phyloP scores from a whole-genome alignment of 2,329 filamentous ascomycete genomes.

The Penicillium sp. region DNA sequence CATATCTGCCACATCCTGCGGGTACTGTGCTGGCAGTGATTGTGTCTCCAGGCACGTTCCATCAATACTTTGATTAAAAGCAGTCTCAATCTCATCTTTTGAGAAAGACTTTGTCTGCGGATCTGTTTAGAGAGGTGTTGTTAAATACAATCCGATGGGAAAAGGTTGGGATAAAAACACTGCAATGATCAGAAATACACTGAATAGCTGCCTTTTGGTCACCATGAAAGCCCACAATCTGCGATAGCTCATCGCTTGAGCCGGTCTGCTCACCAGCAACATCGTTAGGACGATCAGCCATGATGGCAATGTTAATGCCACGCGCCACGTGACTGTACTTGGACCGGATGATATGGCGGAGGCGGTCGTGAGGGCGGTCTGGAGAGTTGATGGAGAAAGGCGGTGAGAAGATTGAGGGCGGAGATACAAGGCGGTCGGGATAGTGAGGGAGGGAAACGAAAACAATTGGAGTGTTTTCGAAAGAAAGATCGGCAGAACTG shows the following conservation, averaged over 20 bases:
- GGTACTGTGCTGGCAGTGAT: neutral
- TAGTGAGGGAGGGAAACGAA: no score
- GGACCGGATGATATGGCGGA: neutral
- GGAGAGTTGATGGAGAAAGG: neutral
- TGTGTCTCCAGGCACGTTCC: neutral
- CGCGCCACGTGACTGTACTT: neutral
- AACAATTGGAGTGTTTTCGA: no score
- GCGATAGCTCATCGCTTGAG: neutral
- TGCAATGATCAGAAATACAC: neutral
- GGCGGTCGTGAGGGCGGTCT: neutral
- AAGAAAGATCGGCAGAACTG: neutral
- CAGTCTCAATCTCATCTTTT: neutral
- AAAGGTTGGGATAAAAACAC: neutral
- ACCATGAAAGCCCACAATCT: neutral
- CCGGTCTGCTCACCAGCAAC: neutral
- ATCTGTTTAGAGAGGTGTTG: neutral
- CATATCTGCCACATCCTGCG: neutral
- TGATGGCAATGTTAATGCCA: neutral
- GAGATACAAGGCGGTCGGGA: no score
- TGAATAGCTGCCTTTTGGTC: neutral
- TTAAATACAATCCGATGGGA: neutral
- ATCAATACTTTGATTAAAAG: neutral
- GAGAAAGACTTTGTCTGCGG: neutral
- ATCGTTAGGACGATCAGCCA: neutral
- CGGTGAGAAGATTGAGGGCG: no score